These are phyloP conservation scores for Laguncularia racemosa DNA, from an alignment of 345 rosid species.

Conservation along the genomic window DNA sequence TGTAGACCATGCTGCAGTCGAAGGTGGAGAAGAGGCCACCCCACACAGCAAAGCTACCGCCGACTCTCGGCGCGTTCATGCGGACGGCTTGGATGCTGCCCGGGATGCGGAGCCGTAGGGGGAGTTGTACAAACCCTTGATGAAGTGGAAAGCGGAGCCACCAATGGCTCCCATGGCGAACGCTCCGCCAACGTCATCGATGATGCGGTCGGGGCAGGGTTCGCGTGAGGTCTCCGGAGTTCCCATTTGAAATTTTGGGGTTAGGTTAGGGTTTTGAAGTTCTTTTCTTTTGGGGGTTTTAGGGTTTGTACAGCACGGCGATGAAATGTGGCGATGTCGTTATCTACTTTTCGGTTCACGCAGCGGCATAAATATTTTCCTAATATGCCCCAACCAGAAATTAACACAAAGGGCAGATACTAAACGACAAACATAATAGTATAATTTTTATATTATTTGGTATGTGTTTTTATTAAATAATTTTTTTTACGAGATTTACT, in stretches of 20 bases:
- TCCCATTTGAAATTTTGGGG: conserved; percentile 21
- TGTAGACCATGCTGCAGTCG: conserved; percentile 71
- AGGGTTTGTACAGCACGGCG: no score
- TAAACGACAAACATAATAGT: no score
- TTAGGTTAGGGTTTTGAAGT: no score
- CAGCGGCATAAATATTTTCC: no score
- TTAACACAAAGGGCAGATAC: no score
- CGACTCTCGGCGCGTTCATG: conserved; percentile 71
- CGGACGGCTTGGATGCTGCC: conserved; percentile 70
- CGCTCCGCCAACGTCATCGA: conserved; percentile 75
- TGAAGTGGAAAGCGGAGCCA: conserved; percentile 59
- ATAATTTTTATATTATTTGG: no score
- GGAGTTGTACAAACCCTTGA: conserved; percentile 58
- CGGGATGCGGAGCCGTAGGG: conserved; percentile 48
- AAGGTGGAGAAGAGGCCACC: conserved; percentile 74
- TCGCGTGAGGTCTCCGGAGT: conserved; percentile 57
- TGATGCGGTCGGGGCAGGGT: conserved; percentile 76
- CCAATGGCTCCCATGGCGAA: conserved; percentile 86
- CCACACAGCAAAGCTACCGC: conserved; percentile 79
- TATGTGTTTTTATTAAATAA: no score
- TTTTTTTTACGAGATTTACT: no score
- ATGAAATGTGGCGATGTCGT: no score
- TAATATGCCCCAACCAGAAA: no score
- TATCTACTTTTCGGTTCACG: no score
- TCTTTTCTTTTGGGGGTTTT: no score